These are phyloP conservation scores for Entoloma clypeatum DNA, from an alignment of 1,284 basidiomycete species.

Conservation along the genomic window DNA sequence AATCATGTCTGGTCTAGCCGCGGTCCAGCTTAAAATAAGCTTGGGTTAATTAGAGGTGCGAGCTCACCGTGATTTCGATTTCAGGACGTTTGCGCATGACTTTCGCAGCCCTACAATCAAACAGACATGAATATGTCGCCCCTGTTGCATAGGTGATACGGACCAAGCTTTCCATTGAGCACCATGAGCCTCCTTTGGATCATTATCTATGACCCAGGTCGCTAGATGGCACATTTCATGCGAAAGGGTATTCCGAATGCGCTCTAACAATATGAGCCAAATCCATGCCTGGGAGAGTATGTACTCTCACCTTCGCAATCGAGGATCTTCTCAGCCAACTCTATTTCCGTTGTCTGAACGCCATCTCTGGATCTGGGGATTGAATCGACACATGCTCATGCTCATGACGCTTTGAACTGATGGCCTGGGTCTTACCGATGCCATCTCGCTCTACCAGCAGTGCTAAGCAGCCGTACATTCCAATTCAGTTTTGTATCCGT, in stretches of 20 bases:
- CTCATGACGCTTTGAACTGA: neutral
- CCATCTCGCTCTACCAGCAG: slow-evolving; percentile 76
- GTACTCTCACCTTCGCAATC: slow-evolving; percentile 58
- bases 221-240: slow-evolving; percentile 90
- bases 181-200: slow-evolving; percentile 68
- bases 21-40: neutral
- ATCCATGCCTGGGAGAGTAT: neutral
- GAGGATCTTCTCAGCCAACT: slow-evolving; percentile 75
- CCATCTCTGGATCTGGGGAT: slow-evolving; percentile 46
- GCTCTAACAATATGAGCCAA: slow-evolving; percentile 40
- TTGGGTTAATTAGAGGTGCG: neutral
- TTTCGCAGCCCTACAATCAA: slow-evolving; percentile 49
- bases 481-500: slow-evolving; percentile 60
- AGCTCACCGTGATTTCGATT: slow-evolving; percentile 66
- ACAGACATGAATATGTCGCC: slow-evolving; percentile 1
- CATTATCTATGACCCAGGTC: slow-evolving; percentile 71
- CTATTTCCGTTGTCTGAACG: slow-evolving; percentile 54
- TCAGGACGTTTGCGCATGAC: slow-evolving; percentile 62
- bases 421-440: slow-evolving; percentile 42
- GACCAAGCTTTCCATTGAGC: slow-evolving; percentile 68
- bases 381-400: neutral
- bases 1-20: slow-evolving; percentile 63
- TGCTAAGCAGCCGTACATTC: slow-evolving; percentile 70
- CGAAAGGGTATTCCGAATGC: slow-evolving; percentile 73
- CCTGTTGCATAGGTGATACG: slow-evolving; percentile 16